Evolutionary conservation across 768 basidiomycete species (phyloP), one percentile per base, ranked within the genome.

Genomic region (Dictyophora rubrovolvata): DNA sequence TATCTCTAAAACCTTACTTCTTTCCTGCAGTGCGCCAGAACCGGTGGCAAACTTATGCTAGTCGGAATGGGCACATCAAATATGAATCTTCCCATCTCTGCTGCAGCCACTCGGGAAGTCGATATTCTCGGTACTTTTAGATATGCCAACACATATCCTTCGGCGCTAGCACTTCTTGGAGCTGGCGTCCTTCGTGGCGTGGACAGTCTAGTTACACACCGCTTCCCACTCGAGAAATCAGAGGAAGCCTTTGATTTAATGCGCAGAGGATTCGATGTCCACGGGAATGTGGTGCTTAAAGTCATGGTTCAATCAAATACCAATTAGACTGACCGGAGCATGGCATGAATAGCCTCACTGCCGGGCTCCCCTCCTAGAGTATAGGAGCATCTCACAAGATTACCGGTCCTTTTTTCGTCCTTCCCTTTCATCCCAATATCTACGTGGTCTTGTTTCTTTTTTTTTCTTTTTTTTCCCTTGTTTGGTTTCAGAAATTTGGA

Each of bases 21-120:
- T 55, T 53, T 53, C 60, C 47, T 55, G 35, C 69, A 93, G 91
- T 82, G 85, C 65, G 91, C 93, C 16, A 76, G 79, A 54, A 77
- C 88, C 17, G 94, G 93, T 54, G 90, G 91, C 53, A 91, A 87
- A 68, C 90, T 96, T 58, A 85, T 92, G 79, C 87, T 93, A 66
- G 83, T 98, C 63, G 95, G 95, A 20, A 98, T 98, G 95, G 95
- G 95, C 64, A 83, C 91, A 16, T 81, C 86, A 60, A 87, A 85
- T 65, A 81, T 86, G 59, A 76, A 79, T 63, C 77, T 96, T 56
- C 95, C 95, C n/a, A 78, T 93, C 59, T 86, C 87, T 48, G 78
- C 80, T 28, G 89, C 93, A 46, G 86, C 90, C 16, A 71, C 85
- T 59, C 85, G 94, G 54, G 94, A 96, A 72, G 90, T 97, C 61